Percentiles rank a stretch among this genome's conserved stretches.
These are phyloP conservation scores for Iodosphaeria phyllophila DNA, from an alignment of 2,329 filamentous ascomycete genomes.

Conservation along the genomic window DNA sequence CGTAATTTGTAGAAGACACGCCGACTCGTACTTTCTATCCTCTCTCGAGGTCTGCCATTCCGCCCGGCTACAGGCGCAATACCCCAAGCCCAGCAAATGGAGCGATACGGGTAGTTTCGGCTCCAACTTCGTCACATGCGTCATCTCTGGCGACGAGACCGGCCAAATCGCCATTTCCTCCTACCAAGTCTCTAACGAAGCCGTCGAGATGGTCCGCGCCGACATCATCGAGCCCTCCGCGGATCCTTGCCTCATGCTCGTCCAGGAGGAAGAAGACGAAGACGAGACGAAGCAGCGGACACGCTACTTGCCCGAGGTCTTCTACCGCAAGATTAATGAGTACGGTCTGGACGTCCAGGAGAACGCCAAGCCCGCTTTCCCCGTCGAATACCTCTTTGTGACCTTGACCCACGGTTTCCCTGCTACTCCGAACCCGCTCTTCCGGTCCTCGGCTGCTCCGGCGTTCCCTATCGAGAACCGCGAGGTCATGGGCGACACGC, in stretches of 20 bases:
- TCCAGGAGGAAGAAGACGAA: slow-evolving; percentile 79
- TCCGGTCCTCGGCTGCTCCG: slow-evolving; percentile 48
- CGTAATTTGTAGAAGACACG: slow-evolving; percentile 87
- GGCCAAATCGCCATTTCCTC: slow-evolving; percentile 77
- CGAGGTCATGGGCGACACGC: slow-evolving; percentile 66
- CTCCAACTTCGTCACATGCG: slow-evolving; percentile 92
- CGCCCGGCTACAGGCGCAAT: slow-evolving; percentile 67
- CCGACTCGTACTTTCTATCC: slow-evolving; percentile 85
- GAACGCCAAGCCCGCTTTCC: slow-evolving; percentile 90
- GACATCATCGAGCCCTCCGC: slow-evolving; percentile 91
- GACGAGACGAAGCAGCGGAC: slow-evolving; percentile 48
- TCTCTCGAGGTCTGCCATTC: slow-evolving; percentile 86
- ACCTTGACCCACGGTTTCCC: slow-evolving; percentile 96
- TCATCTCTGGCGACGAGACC: slow-evolving; percentile 80
- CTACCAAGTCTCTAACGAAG: slow-evolving; percentile 89
- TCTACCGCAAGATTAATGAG: slow-evolving; percentile 89
- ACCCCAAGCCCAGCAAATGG: slow-evolving; percentile 89
- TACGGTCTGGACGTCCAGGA: slow-evolving; percentile 93
- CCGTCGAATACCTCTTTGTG: slow-evolving; percentile 88
- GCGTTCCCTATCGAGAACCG: slow-evolving; percentile 86
- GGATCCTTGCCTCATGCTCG: slow-evolving; percentile 84
- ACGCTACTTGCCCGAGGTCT: slow-evolving; percentile 92
- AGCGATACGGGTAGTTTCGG: slow-evolving; percentile 88
- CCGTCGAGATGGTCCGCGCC: slow-evolving; percentile 90
- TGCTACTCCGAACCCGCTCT: slow-evolving; percentile 56